Percentiles rank a stretch among this genome's conserved stretches.
Conservation (phyloP, 1,284 basidiomycete species). For the Trametes sp. region DNA sequence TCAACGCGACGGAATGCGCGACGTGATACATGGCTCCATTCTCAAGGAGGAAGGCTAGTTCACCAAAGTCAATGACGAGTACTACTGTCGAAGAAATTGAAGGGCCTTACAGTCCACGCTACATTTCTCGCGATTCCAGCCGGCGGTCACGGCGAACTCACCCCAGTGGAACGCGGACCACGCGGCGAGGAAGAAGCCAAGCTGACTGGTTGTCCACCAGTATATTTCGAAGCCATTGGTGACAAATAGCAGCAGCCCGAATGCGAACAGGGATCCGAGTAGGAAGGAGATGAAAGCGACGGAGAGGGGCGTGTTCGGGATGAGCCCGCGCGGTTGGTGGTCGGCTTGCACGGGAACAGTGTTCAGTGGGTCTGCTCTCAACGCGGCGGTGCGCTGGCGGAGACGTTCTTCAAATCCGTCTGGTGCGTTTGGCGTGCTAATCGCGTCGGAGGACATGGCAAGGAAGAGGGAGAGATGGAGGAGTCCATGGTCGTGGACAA, state of each 20-base stretch:
- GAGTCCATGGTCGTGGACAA: slow-evolving; percentile 26
- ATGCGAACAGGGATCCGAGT: slow-evolving; percentile 69
- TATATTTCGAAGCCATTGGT: slow-evolving; percentile 51
- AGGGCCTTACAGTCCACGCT: slow-evolving; percentile 86
- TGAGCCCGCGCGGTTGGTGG: slow-evolving; percentile 58
- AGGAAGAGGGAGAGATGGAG: neutral
- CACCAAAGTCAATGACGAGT: neutral
- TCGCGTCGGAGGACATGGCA: slow-evolving; percentile 22
- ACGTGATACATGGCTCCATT: slow-evolving; percentile 89
- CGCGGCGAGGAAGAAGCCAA: slow-evolving; percentile 83
- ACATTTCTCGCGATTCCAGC: slow-evolving; percentile 94
- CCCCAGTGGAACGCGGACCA: slow-evolving; percentile 93
- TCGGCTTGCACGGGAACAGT: slow-evolving; percentile 54
- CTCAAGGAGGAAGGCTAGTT: slow-evolving; percentile 89
- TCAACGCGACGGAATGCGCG: slow-evolving; percentile 81
- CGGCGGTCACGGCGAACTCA: slow-evolving; percentile 95
- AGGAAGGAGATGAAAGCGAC: slow-evolving; percentile 78
- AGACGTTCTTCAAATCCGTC: slow-evolving; percentile 57
- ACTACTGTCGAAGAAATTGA: no score
- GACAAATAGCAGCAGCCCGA: slow-evolving; percentile 59
- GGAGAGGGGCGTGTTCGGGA: slow-evolving; percentile 86
- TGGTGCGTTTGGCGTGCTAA: slow-evolving; percentile 12
- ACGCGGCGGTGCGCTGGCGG: slow-evolving; percentile 46
- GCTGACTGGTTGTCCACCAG: slow-evolving; percentile 79
- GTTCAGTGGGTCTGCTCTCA: slow-evolving; percentile 54